Evolutionary conservation across 1,284 basidiomycete species (phyloP).

Genomic region (Nidula niveotomentosa): DNA sequence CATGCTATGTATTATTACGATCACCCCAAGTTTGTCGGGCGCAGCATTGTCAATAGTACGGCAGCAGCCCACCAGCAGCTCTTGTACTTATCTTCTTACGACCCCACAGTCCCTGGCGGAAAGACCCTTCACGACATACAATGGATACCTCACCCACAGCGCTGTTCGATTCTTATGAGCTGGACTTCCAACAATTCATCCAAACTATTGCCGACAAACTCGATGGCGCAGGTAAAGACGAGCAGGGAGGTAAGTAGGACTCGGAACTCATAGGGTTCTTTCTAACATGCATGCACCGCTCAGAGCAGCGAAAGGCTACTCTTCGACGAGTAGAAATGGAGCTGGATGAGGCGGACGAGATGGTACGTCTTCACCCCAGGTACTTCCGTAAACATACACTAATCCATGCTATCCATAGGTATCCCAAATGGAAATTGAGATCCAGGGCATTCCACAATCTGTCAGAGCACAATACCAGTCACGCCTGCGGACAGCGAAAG

Average conservation of each 20-base stretch:
- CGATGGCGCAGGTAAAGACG: conserved; percentile 57
- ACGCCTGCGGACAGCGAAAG: conserved; percentile 73
- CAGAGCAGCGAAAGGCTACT: conserved; percentile 84
- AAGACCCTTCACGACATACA: conserved; percentile 11
- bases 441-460: conserved; percentile 92
- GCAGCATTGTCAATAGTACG: no score
- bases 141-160: conserved; percentile 83
- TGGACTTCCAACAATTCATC: conserved; percentile 77
- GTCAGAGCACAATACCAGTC: conserved; percentile 74
- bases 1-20: no score
- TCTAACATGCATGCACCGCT: not conserved
- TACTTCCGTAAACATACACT: conserved; percentile 1
- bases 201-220: conserved; percentile 68
- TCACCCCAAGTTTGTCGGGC: no score
- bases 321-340: conserved; percentile 92
- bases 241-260: conserved; percentile 49
- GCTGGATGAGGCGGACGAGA: conserved; percentile 97
- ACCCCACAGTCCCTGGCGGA: conserved; percentile 25
- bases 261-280: not conserved
- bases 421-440: conserved; percentile 99
- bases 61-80: not conserved
- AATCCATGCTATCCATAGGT: conserved; percentile 50
- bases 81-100: conserved; percentile 2
- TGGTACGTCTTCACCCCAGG: conserved; percentile 49
- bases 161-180: conserved; percentile 81